Evolutionary conservation across 257 asterid species (phyloP), one percentile per base, ranked within the genome.

Genomic region (Agastache rugosa): DNA sequence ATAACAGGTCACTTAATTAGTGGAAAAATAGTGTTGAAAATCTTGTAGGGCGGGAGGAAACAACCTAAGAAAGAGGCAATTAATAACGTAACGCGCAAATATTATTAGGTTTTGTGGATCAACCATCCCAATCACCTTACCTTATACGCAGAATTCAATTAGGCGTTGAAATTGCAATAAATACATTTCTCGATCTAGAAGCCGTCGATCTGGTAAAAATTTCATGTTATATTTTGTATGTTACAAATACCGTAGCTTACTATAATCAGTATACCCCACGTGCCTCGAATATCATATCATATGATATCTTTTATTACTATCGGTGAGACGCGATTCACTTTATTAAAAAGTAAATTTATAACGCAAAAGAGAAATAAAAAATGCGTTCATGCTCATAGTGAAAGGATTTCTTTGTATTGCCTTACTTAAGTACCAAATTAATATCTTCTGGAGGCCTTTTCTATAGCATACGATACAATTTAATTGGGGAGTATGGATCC

Each of bases 1-100:
- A 39, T 17, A 45, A 25, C 2, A 77, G 61, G 75, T 75, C 71
- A 48, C 69, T 75, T 64, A 75, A 67, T 29, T 17, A 22, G 45
- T 68, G 34, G 42, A 44, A 15, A 60, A 11, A 0, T 5, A 60
- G 45, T 29, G 69, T 54, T 39, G 39, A 45, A 67, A 76, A 31
- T 20, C 4, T 20, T 11, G 16, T 53, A 47, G 17, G 29, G 4
- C 8, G 31, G 15, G 37, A 58, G 60, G 72, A 51, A 69, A 61
- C 50, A 47, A 44, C 64, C 8, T 68, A 35, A 37, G 71, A 68
- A 48, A 69, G 75, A 67, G 69, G 74, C 3, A 17, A 25, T 37
- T 2, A 8, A 17, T 50, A n/a, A 51, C 58, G 25, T 25, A 19
- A 53, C 63, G 53, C 63, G 64, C 48, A 69, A 34, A 12, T 31